phyloP scores from a whole-genome alignment of 306 rosid species.

The Inga oerstediana region DNA sequence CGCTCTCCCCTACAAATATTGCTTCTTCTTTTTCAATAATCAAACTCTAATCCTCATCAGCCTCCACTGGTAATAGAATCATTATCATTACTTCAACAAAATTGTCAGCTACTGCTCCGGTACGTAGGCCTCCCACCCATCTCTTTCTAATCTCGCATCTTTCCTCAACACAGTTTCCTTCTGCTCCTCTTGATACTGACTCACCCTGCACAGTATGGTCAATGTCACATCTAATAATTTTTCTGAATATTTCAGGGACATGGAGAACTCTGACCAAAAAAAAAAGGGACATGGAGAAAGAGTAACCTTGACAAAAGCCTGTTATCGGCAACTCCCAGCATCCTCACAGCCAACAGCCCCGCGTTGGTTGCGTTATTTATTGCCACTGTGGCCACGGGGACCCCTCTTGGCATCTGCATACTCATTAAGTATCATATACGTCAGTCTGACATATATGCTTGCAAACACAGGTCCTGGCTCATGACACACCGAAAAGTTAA shows the following conservation, averaged over 20 bases:
- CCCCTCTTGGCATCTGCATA: conserved; percentile 85
- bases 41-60: too few relatives aligned
- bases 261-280: too few relatives aligned
- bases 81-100: neutral
- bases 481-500: too few relatives aligned
- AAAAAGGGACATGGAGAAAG: neutral
- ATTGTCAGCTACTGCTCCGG: neutral
- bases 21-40: too few relatives aligned
- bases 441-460: neutral
- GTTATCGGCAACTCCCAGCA: conserved; percentile 48
- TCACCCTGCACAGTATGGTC: conserved; percentile 59
- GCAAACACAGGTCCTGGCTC: neutral
- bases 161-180: conserved; percentile 60
- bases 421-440: neutral
- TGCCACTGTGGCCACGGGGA: conserved; percentile 89
- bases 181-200: conserved; percentile 72
- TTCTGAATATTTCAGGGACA: neutral
- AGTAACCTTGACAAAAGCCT: conserved; percentile 63
- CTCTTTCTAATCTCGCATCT: conserved; percentile 62
- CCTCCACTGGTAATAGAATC: too few relatives aligned
- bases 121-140: conserved; percentile 67
- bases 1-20: too few relatives aligned
- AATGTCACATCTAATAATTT: neutral
- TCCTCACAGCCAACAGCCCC: conserved; percentile 70
- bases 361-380: conserved; percentile 86